These are phyloP conservation scores for Cucumis hystrix DNA, from an alignment of 306 rosid genomes.

Conservation along the genomic window DNA sequence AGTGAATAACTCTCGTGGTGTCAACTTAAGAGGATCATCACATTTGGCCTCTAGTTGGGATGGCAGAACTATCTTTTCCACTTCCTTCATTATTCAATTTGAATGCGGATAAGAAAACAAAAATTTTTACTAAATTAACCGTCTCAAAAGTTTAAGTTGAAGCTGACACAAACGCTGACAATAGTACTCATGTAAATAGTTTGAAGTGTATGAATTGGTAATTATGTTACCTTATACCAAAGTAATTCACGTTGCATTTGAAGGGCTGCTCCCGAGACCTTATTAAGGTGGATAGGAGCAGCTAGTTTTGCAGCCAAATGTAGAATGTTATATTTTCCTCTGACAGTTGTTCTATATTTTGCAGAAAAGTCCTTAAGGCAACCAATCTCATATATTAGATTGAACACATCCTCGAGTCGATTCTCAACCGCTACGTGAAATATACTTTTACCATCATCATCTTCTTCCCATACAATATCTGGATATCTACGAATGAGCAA, in stretches of 20 bases:
- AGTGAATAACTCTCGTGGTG: background rate
- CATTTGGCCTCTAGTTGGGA: background rate
- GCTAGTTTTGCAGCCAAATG: constrained; percentile 16
- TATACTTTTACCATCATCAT: background rate
- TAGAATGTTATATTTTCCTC: constrained; percentile 5
- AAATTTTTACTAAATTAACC: too few species aligned
- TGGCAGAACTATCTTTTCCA: constrained; percentile 17
- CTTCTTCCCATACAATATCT: constrained; percentile 13
- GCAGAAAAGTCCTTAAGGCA: constrained; percentile 4
- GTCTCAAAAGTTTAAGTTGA: too few species aligned
- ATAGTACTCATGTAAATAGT: too few species aligned
- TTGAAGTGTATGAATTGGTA: too few species aligned
- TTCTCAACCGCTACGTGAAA: constrained; percentile 11
- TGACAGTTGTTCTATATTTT: background rate
- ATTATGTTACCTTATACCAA: constrained; percentile 21
- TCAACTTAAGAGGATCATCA: background rate
- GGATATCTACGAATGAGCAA: constrained; percentile 7
- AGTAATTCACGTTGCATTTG: constrained; percentile 19
- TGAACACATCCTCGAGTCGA: constrained; percentile 13
- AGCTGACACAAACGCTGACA: too few species aligned
- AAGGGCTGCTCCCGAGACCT: constrained; percentile 19
- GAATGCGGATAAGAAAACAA: background rate
- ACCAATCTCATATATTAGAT: constrained; percentile 11
- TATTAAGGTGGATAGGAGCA: constrained; percentile 4
- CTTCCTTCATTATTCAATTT: constrained; percentile 20